These are phyloP conservation scores for Paraphoma chrysanthemicola DNA, from an alignment of 2,329 filamentous ascomycete genomes.

Conservation along the genomic window DNA sequence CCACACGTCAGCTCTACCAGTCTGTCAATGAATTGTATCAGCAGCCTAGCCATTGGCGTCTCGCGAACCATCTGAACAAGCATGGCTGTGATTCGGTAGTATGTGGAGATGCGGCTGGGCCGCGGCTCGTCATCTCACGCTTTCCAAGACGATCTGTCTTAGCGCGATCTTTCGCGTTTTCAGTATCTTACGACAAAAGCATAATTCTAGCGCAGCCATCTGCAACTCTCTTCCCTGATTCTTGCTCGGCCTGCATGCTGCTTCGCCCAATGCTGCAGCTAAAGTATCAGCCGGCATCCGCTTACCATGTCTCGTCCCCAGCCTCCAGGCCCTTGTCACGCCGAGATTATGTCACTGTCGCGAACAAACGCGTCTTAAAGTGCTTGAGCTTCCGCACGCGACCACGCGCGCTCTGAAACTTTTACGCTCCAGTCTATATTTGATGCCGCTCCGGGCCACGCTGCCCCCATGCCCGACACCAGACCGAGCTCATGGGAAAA, in stretches of 20 bases:
- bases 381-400: slow-evolving; percentile 38
- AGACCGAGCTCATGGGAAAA: slow-evolving; percentile 26
- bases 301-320: slow-evolving; percentile 24
- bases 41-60: slow-evolving; percentile 26
- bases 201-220: slow-evolving; percentile 28
- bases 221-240: slow-evolving; percentile 34
- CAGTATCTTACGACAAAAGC: slow-evolving; percentile 29
- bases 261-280: slow-evolving; percentile 35
- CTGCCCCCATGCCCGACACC: slow-evolving; percentile 23
- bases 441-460: slow-evolving; percentile 32
- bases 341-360: slow-evolving; percentile 38
- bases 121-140: slow-evolving; percentile 26
- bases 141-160: slow-evolving; percentile 26
- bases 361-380: slow-evolving; percentile 41
- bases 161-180: slow-evolving; percentile 35
- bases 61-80: slow-evolving; percentile 19
- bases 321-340: slow-evolving; percentile 29
- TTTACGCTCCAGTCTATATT: slow-evolving; percentile 30
- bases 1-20: slow-evolving; percentile 18
- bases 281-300: slow-evolving; percentile 36
- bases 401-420: slow-evolving; percentile 35
- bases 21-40: slow-evolving; percentile 11
- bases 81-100: slow-evolving; percentile 27
- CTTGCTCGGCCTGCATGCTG: slow-evolving; percentile 4
- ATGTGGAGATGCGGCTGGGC: slow-evolving; percentile 33